Evolutionary conservation across 768 basidiomycete species (phyloP).

Genomic region (Sarcodon aspratus): DNA sequence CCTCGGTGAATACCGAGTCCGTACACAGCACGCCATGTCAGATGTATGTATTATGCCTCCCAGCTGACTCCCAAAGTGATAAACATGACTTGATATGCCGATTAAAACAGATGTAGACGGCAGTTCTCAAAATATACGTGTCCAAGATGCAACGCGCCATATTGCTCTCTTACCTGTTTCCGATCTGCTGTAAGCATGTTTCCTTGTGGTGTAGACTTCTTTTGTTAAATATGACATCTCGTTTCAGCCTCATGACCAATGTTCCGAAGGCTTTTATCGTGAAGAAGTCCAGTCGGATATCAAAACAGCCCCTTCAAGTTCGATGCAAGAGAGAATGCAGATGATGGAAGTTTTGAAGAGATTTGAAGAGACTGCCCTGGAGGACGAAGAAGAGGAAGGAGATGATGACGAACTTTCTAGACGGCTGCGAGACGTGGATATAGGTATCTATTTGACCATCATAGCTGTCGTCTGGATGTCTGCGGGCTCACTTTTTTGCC

Average conservation of each 20-base stretch:
- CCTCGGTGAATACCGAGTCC: too few species aligned
- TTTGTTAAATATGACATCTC: background rate
- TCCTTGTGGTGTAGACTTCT: background rate
- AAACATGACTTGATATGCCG: slow-evolving; percentile 5
- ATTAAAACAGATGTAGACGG: slow-evolving; percentile 47
- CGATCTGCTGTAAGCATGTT: slow-evolving; percentile 45
- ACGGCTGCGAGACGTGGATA: slow-evolving; percentile 45
- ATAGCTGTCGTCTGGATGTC: background rate
- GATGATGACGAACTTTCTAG: slow-evolving; percentile 31
- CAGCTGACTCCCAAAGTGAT: background rate
- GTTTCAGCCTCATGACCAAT: slow-evolving; percentile 49
- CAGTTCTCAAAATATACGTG: slow-evolving; percentile 77
- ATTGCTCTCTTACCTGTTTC: slow-evolving; percentile 76
- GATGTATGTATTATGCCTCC: too few species aligned
- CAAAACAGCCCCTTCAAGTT: slow-evolving; percentile 39
- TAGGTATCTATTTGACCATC: slow-evolving; percentile 33
- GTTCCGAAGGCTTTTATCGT: slow-evolving; percentile 77
- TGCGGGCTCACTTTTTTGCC: background rate
- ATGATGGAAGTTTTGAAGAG: slow-evolving; percentile 65
- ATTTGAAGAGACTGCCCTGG: slow-evolving; percentile 51
- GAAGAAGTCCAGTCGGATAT: slow-evolving; percentile 62
- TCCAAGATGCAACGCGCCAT: slow-evolving; percentile 68
- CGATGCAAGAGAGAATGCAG: slow-evolving; percentile 41
- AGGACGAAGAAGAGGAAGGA: slow-evolving; percentile 28
- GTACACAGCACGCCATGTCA: too few species aligned